These are phyloP conservation scores for Lactarius quietus DNA, from an alignment of 768 basidiomycete genomes.

Conservation along the genomic window DNA sequence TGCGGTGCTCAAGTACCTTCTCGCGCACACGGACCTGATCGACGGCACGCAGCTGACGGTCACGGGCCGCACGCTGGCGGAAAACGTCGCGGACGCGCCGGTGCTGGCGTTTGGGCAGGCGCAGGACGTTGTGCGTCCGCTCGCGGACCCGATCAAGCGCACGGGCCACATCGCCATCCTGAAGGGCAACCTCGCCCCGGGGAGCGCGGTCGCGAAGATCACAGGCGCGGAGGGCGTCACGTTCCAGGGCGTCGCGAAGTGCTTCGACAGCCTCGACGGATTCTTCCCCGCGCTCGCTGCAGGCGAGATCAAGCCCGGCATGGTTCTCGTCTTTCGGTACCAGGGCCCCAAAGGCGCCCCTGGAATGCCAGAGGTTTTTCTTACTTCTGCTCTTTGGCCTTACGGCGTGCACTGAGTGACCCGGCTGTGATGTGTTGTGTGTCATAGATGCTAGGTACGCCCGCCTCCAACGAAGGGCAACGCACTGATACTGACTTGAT, in stretches of 20 bases:
- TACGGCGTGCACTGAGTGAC: slow-evolving; percentile 3
- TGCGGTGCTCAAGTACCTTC: slow-evolving; percentile 76
- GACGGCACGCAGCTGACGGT: slow-evolving; percentile 84
- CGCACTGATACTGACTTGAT: background rate
- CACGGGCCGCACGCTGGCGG: slow-evolving; percentile 85
- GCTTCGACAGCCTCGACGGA: slow-evolving; percentile 47
- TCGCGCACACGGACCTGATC: slow-evolving; percentile 73
- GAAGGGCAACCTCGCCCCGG: slow-evolving; percentile 85
- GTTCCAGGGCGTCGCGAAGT: slow-evolving; percentile 76
- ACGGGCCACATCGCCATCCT: slow-evolving; percentile 88
- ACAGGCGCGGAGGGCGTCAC: slow-evolving; percentile 87
- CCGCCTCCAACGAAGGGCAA: background rate
- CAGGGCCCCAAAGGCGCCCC: slow-evolving; percentile 91
- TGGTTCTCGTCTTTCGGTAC: slow-evolving; percentile 78
- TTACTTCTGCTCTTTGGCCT: background rate
- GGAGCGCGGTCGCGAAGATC: slow-evolving; percentile 85
- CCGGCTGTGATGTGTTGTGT: background rate
- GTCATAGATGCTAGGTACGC: slow-evolving; percentile 44
- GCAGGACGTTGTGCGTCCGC: slow-evolving; percentile 72
- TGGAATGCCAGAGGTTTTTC: slow-evolving; percentile 76
- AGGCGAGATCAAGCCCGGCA: slow-evolving; percentile 73
- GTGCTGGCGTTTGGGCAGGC: slow-evolving; percentile 60
- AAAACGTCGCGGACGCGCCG: slow-evolving; percentile 76
- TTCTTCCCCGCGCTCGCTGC: slow-evolving; percentile 73
- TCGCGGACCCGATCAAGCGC: slow-evolving; percentile 78